Conservation (phyloP, 2,329 filamentous ascomycete species). For the Nothopassalora personata region DNA sequence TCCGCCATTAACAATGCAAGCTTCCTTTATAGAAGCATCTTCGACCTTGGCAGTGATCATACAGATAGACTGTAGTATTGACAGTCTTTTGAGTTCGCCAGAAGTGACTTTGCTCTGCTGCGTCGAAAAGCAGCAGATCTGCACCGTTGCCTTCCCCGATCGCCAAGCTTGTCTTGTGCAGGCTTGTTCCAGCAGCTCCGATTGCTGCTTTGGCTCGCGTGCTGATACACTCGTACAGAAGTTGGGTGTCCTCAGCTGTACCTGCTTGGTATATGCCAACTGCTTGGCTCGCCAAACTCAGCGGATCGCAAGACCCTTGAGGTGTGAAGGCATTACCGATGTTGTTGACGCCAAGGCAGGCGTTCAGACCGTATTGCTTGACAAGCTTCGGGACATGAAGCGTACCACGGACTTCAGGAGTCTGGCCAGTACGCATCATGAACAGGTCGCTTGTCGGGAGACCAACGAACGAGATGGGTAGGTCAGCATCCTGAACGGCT, state of each 20-base stretch:
- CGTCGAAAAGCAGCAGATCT: constrained; percentile 41
- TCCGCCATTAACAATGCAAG: neutral
- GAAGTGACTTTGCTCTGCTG: constrained; percentile 23
- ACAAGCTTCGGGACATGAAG: constrained; percentile 59
- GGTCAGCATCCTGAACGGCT: constrained; percentile 42
- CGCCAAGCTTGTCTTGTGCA: constrained; percentile 25
- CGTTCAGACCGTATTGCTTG: constrained; percentile 52
- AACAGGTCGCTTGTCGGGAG: constrained; percentile 66
- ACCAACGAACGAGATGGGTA: constrained; percentile 63
- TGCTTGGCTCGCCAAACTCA: constrained; percentile 57
- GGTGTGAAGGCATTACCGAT: constrained; percentile 72
- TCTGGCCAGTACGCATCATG: constrained; percentile 55
- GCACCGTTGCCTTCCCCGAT: constrained; percentile 36
- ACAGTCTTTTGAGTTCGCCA: constrained; percentile 42
- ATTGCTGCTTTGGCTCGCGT: constrained; percentile 31
- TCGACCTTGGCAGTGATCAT: constrained; percentile 34
- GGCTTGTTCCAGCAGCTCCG: constrained; percentile 20
- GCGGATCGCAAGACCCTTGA: constrained; percentile 61
- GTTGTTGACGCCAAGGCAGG: constrained; percentile 63
- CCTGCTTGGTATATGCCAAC: constrained; percentile 65
- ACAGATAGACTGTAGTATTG: constrained; percentile 40
- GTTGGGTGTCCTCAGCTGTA: constrained; percentile 52
- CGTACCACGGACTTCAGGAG: constrained; percentile 49
- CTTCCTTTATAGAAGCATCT: constrained; percentile 12
- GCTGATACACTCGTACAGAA: constrained; percentile 50